Base-by-base conservation (phyloP, 139 green algal species). In the Dunaliella sp. region DNA sequence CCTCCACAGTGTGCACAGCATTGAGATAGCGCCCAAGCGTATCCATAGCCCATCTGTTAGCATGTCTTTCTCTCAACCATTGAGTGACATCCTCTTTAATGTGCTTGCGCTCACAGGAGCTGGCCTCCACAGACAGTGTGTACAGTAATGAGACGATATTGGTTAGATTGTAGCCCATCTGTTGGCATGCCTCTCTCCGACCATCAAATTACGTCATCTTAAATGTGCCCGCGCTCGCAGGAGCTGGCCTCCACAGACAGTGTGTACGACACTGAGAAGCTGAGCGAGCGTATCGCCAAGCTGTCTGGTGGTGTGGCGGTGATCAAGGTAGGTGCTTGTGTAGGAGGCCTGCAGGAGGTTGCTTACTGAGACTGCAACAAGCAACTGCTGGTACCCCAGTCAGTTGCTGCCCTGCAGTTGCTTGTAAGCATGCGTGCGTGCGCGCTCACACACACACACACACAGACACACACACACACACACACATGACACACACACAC, bases 191-290 rank as follows among this genome's bases (percentile, higher is more conserved):
- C n/a, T n/a, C n/a, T n/a, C 77, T 48, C 33, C 32, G 38, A 7
- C 21, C 22, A n/a, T 65, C 21, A 83, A 35, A 48, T 83, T 59
- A 83, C 79, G n/a, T n/a, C n/a, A n/a, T n/a, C n/a, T n/a, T 48
- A 33, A 26, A 89, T 82, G 85, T 98, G 89, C 16, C 48, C 7
- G 7, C 16, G 48, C 48, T 98, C 98, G 94, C 96, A 98, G 91
- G 97, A 99, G 93, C 93, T 99, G 86, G 81, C 90, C 24, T 94
- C 98, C 87, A 99, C 96, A 1, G 97, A 99, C 92, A 94, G 84
- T 3, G 93, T 98, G 76, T 99, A 99, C 87, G 97, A 99, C 94
- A 98, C 95, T 0, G 89, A 99, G 95, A 99, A 99, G 96, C 95
- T 99, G 32, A 93, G 84, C 0, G 97, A 99, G 94, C 96, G 97